A percentile compares a stretch with the other conserved stretches of the same genome.
Conservation (phyloP, 805 yeast genomes). For the Pichia kluyveri region DNA sequence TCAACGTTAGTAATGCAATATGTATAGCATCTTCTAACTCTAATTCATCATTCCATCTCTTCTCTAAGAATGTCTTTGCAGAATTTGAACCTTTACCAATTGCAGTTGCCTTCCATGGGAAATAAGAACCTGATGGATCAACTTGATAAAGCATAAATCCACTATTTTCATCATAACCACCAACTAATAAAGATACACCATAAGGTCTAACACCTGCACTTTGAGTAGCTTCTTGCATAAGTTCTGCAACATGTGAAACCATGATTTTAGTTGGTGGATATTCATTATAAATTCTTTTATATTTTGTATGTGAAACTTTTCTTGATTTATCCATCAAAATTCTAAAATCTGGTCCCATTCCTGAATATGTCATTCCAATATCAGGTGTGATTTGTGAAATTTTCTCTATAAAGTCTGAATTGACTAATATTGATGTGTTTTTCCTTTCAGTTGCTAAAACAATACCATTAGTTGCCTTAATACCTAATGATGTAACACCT, state of each 20-base stretch:
- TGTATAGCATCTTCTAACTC: constrained; percentile 98
- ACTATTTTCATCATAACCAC: constrained; percentile 73
- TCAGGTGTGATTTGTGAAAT: constrained; percentile 85
- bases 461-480: constrained; percentile 88
- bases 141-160: constrained; percentile 87
- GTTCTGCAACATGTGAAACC: constrained; percentile 90
- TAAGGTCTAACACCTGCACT: constrained; percentile 98
- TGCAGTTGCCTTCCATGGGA: constrained; percentile 99
- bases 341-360: constrained; percentile 98
- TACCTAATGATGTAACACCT: constrained; percentile 95
- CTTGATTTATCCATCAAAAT: constrained; percentile 91
- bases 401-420: constrained; percentile 66
- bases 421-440: constrained; percentile 67
- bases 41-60: constrained; percentile 95
- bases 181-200: constrained; percentile 90
- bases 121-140: constrained; percentile 95
- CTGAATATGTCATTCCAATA: constrained; percentile 93
- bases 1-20: constrained; percentile 85
- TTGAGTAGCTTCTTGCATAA: constrained; percentile 94
- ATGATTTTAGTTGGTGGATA: constrained; percentile 93
- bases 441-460: constrained; percentile 96
- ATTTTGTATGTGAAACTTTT: constrained; percentile 84
- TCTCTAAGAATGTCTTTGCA: constrained; percentile 96
- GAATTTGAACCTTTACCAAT: constrained; percentile 93
- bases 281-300: constrained; percentile 89